Conservation (phyloP, 257 asterid species). For the Avicennia marina region DNA sequence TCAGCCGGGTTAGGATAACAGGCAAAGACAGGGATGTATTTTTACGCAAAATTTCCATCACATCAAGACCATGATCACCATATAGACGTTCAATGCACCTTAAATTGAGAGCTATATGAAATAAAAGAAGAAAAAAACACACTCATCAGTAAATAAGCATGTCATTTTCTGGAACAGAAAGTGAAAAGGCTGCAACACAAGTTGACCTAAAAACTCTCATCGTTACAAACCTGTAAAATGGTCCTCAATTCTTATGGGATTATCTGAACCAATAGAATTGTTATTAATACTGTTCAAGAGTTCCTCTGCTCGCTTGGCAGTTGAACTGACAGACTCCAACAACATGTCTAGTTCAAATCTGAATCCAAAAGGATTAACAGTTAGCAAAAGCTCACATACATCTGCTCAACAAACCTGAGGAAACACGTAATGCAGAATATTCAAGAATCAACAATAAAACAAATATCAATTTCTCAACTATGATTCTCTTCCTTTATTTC, state of each 20-base stretch:
- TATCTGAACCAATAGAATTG: slow-evolving; percentile 52
- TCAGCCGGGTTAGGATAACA: slow-evolving; percentile 80
- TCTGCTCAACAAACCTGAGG: neutral
- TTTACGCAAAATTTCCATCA: slow-evolving; percentile 86
- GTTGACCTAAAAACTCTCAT: too few relatives aligned
- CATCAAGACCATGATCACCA: slow-evolving; percentile 99
- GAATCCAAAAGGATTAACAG: slow-evolving; percentile 11
- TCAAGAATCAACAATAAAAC: neutral
- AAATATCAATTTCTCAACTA: too few relatives aligned
- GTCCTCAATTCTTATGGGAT: slow-evolving; percentile 64
- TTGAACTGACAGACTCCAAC: slow-evolving; percentile 81
- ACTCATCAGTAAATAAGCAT: slow-evolving; percentile 1
- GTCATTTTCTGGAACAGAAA: neutral
- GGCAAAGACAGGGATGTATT: slow-evolving; percentile 74
- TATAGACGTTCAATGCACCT: slow-evolving; percentile 97
- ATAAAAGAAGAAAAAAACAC: slow-evolving; percentile 21
- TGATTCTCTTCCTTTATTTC: too few relatives aligned
- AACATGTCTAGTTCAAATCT: slow-evolving; percentile 98
- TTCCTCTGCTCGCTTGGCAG: slow-evolving; percentile 86
- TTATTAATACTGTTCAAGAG: slow-evolving; percentile 53
- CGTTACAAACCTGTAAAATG: slow-evolving; percentile 71
- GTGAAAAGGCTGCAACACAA: too few relatives aligned
- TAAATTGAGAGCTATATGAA: slow-evolving; percentile 60
- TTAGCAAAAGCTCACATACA: neutral
- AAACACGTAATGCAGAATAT: neutral